Conservation (phyloP, 2,329 filamentous ascomycete species). For the Diaporthe australafricana region DNA sequence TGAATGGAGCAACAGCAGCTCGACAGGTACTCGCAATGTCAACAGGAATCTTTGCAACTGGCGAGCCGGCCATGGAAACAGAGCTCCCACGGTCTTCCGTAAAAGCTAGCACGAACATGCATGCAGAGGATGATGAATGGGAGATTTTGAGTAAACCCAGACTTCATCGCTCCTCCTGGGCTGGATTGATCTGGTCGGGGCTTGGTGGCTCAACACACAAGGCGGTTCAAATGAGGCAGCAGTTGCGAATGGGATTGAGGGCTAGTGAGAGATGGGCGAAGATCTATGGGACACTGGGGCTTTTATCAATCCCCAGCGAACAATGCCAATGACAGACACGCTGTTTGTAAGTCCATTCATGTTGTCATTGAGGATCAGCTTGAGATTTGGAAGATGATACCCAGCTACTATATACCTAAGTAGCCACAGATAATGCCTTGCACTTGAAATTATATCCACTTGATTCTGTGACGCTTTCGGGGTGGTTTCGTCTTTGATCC, state of each 20-base stretch:
- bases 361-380: background rate
- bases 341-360: background rate
- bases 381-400: slow-evolving; percentile 2
- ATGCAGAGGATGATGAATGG: background rate
- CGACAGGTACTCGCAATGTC: slow-evolving; percentile 29
- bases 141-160: background rate
- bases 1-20: slow-evolving; percentile 13
- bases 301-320: background rate
- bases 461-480: background rate
- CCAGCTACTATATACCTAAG: background rate
- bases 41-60: slow-evolving; percentile 11
- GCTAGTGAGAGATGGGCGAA: slow-evolving; percentile 42
- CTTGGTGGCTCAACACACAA: background rate
- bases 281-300: slow-evolving; percentile 38
- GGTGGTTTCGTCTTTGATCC: background rate
- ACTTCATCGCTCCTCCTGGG: background rate
- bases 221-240: slow-evolving; percentile 33
- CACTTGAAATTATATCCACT: background rate
- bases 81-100: background rate
- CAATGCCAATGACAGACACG: background rate
- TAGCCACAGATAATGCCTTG: too few species aligned
- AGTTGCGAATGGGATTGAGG: slow-evolving; percentile 39
- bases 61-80: background rate
- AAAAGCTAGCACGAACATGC: background rate
- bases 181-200: background rate